Percentiles rank a stretch among this genome's conserved stretches.
phyloP scores from a whole-genome alignment of 1,139 yeast genomes.

The Pichia sp. region DNA sequence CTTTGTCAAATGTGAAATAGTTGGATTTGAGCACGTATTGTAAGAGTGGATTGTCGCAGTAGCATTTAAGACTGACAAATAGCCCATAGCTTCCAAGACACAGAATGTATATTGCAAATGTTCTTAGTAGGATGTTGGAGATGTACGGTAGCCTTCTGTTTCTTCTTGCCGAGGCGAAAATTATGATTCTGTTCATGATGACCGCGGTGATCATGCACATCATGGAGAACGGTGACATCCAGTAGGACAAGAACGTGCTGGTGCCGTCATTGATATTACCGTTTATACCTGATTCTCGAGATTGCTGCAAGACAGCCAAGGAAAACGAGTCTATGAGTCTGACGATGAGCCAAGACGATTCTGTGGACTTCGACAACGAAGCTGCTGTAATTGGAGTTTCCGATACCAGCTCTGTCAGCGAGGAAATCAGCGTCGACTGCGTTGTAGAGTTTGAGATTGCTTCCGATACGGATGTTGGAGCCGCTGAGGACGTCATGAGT shows the following conservation, averaged over 20 bases:
- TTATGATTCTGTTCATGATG: slow-evolving; percentile 60
- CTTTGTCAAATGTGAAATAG: slow-evolving; percentile 38
- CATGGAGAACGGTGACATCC: slow-evolving; percentile 49
- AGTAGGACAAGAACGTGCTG: slow-evolving; percentile 34
- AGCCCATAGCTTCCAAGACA: slow-evolving; percentile 30
- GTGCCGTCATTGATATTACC: slow-evolving; percentile 28
- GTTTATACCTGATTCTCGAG: slow-evolving; percentile 31
- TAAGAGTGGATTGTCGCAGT: slow-evolving; percentile 17
- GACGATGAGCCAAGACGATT: slow-evolving; percentile 5
- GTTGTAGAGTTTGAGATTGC: no score
- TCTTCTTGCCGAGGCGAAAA: slow-evolving; percentile 60
- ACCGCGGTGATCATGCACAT: slow-evolving; percentile 65
- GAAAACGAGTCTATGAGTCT: slow-evolving; percentile 28
- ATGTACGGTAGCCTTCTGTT: slow-evolving; percentile 34
- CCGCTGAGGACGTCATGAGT: no score
- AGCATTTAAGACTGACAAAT: slow-evolving; percentile 29
- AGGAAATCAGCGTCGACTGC: no score
- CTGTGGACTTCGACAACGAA: neutral
- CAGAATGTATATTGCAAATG: slow-evolving; percentile 32
- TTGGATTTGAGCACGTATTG: slow-evolving; percentile 11
- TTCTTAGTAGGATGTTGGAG: slow-evolving; percentile 28
- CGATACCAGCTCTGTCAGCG: no score
- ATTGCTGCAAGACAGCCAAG: slow-evolving; percentile 32
- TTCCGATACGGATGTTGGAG: no score
- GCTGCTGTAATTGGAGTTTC: no score